These are phyloP conservation scores for Gossypium davidsonii DNA, from an alignment of 441 rosid species.

Conservation along the genomic window DNA sequence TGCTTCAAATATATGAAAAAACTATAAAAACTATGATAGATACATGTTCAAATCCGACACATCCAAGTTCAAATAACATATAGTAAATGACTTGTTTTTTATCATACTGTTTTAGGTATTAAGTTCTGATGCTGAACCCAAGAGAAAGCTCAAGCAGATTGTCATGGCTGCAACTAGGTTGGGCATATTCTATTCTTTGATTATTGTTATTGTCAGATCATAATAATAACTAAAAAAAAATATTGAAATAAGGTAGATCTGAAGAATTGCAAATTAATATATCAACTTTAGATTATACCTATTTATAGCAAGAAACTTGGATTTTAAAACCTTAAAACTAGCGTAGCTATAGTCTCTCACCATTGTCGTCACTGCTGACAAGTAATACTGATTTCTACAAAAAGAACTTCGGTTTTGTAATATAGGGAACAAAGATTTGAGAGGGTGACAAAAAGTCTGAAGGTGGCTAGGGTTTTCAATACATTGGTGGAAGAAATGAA, in stretches of 20 bases:
- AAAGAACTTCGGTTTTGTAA: neutral
- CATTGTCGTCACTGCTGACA: neutral
- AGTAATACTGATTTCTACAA: neutral
- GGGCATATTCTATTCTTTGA: neutral
- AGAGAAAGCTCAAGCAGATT: constrained; percentile 77
- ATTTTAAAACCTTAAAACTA: neutral
- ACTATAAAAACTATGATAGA: neutral
- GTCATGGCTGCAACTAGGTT: constrained; percentile 95
- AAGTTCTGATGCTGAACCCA: constrained; percentile 73
- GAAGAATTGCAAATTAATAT: neutral
- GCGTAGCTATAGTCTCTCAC: neutral
- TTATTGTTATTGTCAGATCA: neutral
- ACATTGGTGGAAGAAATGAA: constrained; percentile 91
- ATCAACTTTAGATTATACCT: neutral
- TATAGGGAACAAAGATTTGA: constrained; percentile 79
- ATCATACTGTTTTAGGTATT: constrained; percentile 43
- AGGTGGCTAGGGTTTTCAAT: constrained; percentile 83
- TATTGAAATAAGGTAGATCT: neutral
- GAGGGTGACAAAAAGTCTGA: constrained; percentile 73
- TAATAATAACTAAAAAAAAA: neutral
- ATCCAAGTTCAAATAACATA: neutral
- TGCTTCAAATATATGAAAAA: neutral
- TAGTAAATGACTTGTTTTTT: neutral
- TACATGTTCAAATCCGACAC: neutral
- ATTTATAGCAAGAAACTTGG: neutral